Evolutionary conservation across 140 eudicot species (phyloP).

Genomic region (Eryngium alpinum): DNA sequence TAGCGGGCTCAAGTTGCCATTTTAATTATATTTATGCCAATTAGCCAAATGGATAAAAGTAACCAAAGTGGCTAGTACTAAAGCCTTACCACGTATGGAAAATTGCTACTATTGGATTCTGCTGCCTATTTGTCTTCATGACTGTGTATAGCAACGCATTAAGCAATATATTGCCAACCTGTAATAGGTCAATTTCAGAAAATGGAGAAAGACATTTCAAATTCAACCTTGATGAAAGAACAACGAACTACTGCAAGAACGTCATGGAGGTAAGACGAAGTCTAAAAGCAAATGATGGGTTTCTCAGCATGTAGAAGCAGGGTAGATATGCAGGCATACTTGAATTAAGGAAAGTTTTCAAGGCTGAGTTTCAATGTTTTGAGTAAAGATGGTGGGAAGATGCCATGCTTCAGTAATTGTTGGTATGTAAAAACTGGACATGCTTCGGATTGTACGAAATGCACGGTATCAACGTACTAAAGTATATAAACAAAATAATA

Average conservation of each 20-base stretch:
- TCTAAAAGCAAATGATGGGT: background rate
- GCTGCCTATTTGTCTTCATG: slow-evolving; percentile 75
- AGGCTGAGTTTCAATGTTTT: too few species aligned
- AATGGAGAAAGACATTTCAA: background rate
- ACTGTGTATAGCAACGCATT: slow-evolving; percentile 83
- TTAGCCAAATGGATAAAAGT: background rate
- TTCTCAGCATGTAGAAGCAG: background rate
- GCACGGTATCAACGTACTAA: background rate
- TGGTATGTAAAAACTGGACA: background rate
- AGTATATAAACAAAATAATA: background rate
- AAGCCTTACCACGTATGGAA: slow-evolving; percentile 64
- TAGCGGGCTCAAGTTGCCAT: too few species aligned
- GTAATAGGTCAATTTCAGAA: slow-evolving; percentile 25
- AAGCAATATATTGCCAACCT: slow-evolving; percentile 88
- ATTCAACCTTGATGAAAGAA: background rate
- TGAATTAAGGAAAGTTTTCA: too few species aligned
- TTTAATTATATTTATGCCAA: background rate
- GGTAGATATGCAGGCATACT: background rate
- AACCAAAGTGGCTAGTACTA: background rate
- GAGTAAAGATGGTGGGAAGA: background rate
- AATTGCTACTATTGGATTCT: slow-evolving; percentile 75
- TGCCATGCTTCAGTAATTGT: background rate
- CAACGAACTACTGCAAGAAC: background rate
- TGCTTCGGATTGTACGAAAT: background rate
- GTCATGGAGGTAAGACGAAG: background rate